phyloP scores from a whole-genome alignment of 1,284 basidiomycete genomes.

The Heterobasidion parviporum region DNA sequence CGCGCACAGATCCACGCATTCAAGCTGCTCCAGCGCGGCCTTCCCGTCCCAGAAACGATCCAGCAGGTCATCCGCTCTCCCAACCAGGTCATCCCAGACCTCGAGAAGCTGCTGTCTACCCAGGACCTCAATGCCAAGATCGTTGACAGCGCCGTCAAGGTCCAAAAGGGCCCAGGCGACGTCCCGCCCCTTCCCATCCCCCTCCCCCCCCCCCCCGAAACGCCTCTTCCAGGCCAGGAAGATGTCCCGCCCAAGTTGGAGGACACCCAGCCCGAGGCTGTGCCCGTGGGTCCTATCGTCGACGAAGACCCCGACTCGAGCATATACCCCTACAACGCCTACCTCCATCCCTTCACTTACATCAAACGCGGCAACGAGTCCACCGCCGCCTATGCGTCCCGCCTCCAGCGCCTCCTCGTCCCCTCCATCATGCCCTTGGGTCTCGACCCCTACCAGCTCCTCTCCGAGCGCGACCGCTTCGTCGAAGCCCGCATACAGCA shows the following conservation, averaged over 20 bases:
- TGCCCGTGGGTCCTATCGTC: constrained; percentile 63
- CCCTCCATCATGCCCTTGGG: constrained; percentile 91
- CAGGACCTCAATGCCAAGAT: constrained; percentile 55
- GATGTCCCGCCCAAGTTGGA: constrained; percentile 21
- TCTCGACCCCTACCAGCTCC: constrained; percentile 85
- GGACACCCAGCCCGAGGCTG: constrained; percentile 27
- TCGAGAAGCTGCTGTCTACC: constrained; percentile 56
- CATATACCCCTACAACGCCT: constrained; percentile 97
- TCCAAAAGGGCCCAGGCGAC: constrained; percentile 47
- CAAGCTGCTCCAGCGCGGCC: constrained; percentile 74
- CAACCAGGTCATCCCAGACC: constrained; percentile 47
- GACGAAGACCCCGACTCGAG: constrained; percentile 78
- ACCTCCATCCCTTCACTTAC: constrained; percentile 76
- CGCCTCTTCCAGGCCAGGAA: constrained; percentile 6
- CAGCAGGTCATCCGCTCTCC: constrained; percentile 71
- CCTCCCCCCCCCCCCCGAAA: constrained; percentile 3
- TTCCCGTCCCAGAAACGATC: constrained; percentile 74
- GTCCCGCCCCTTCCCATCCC: constrained; percentile 8
- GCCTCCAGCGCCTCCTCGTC: constrained; percentile 75
- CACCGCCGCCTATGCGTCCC: constrained; percentile 54
- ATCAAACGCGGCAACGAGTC: constrained; percentile 56
- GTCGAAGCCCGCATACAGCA: constrained; percentile 88
- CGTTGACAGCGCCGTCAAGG: constrained; percentile 74
- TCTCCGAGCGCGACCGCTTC: constrained; percentile 88
- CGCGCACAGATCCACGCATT: constrained; percentile 88